Evolutionary conservation across 148 eudicot genomes (phyloP), one percentile per base, ranked within the genome.

Genomic region (Nepenthes gracilis): DNA sequence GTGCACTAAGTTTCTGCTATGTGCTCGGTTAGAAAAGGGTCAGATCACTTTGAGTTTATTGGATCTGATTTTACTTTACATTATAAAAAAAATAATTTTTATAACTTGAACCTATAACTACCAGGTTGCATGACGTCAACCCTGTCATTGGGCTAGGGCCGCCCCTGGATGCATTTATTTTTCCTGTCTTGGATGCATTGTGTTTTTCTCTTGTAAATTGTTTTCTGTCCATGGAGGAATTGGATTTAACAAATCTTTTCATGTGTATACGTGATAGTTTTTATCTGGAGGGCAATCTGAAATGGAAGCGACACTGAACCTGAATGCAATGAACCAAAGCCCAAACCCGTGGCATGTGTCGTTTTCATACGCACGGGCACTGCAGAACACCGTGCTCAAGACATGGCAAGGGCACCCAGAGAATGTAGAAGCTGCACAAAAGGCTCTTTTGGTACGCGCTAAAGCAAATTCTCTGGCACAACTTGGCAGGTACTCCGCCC

Each of bases 401-500:
- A 68, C 66, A 14, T 68, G 72, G 72, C 53, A 59, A 6, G 72
- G 66, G 33, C 72, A 4, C 43, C 72, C 72, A 8, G 66, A 68
- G 66, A 68, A 68, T 36, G 72, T 62, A 23, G 36, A 62, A 51
- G 72, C 66, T 12, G 72, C 72, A 35, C 72, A 61, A 14, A 54
- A 68, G 47, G 61, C 55, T 45, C 36, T 68, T 53, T 60, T 68
- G 2, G 45, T 62, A 15, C 54, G 72, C n/a, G 72, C 72, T 33
- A 67, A 67, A 64, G 64, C 71, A 6, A 67, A 67, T 64, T 67
- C 71, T 43, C 57, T 61, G 50, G 72, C 72, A 60, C 72, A 68
- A 52, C 72, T 68, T 8, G 72, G 72, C 15, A 68, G 59, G 43
- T 67, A 67, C 64, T 35, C 64, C 5, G 70, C 48, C 23, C 58